These are phyloP conservation scores for Tolypocladium tundrense DNA, from an alignment of 2,329 filamentous ascomycete species.

Conservation along the genomic window DNA sequence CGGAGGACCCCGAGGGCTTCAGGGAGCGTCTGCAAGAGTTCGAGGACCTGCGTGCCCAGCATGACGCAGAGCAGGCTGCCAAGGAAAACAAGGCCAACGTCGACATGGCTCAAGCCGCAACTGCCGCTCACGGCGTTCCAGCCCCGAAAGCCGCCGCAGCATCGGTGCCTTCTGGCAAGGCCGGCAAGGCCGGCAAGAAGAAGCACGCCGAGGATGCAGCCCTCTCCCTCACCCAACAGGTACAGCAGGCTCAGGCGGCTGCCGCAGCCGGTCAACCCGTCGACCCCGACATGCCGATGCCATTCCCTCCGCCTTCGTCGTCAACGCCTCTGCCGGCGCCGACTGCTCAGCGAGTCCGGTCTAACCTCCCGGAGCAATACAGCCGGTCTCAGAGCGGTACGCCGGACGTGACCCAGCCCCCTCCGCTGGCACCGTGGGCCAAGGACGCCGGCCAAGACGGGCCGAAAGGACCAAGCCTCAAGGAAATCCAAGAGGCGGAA, in stretches of 20 bases:
- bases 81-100: not conserved
- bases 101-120: not conserved
- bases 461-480: slow-evolving; percentile 80
- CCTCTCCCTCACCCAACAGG: slow-evolving; percentile 72
- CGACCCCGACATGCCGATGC: slow-evolving; percentile 59
- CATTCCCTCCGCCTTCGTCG: slow-evolving; percentile 61
- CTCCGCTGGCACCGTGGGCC: slow-evolving; percentile 89
- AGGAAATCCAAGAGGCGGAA: slow-evolving; percentile 94
- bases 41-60: slow-evolving; percentile 63
- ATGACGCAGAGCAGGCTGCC: slow-evolving; percentile 43
- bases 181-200: slow-evolving; percentile 10
- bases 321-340: slow-evolving; percentile 79
- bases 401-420: slow-evolving; percentile 48
- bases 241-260: slow-evolving; percentile 59
- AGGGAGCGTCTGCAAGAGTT: slow-evolving; percentile 75
- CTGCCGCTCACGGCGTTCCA: not conserved
- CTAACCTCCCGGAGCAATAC: slow-evolving; percentile 70
- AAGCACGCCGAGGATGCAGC: slow-evolving; percentile 21
- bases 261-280: slow-evolving; percentile 36
- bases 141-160: slow-evolving; percentile 3
- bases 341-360: slow-evolving; percentile 73
- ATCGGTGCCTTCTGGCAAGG: not conserved
- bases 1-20: slow-evolving; percentile 47
- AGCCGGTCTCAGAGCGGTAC: slow-evolving; percentile 68
- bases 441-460: slow-evolving; percentile 63